A percentile compares a stretch with the other conserved stretches of the same genome.
phyloP scores from a whole-genome alignment of 2,329 filamentous ascomycete genomes.

The Penicillium sp. region DNA sequence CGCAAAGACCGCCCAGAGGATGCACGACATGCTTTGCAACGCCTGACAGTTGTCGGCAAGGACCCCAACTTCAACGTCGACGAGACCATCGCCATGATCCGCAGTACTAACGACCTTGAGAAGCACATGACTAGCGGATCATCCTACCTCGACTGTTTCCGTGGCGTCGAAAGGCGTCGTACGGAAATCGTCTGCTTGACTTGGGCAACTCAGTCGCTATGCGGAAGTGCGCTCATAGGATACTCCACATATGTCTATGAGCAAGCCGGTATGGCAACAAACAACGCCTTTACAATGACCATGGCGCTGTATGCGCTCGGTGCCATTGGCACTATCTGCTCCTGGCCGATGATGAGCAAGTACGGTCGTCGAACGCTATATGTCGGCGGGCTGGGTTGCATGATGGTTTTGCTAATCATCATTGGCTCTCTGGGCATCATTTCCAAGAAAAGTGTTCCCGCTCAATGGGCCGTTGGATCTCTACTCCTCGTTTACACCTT shows the following conservation, averaged over 20 bases:
- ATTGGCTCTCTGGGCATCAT: slow-evolving; percentile 36
- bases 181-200: slow-evolving; percentile 18
- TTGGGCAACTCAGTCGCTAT: slow-evolving; percentile 36
- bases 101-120: slow-evolving; percentile 19
- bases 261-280: slow-evolving; percentile 30
- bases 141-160: slow-evolving; percentile 18
- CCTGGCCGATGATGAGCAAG: slow-evolving; percentile 55
- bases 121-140: slow-evolving; percentile 9
- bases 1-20: slow-evolving; percentile 49
- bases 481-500: slow-evolving; percentile 54
- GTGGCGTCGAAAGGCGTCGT: slow-evolving; percentile 14
- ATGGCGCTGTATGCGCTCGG: slow-evolving; percentile 56
- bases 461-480: slow-evolving; percentile 51
- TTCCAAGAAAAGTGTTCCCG: slow-evolving; percentile 34
- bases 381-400: not conserved
- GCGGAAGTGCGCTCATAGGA: slow-evolving; percentile 39
- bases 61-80: slow-evolving; percentile 71
- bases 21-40: slow-evolving; percentile 47
- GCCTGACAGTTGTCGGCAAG: slow-evolving; percentile 51
- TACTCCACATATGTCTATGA: slow-evolving; percentile 46
- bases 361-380: slow-evolving; percentile 29
- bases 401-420: slow-evolving; percentile 27
- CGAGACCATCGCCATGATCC: slow-evolving; percentile 23
- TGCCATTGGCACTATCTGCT: slow-evolving; percentile 57
- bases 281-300: slow-evolving; percentile 32